A percentile compares a stretch with the other conserved stretches of the same genome.
These are phyloP conservation scores for Castanea crenata DNA, from an alignment of 306 rosid genomes.

Conservation along the genomic window DNA sequence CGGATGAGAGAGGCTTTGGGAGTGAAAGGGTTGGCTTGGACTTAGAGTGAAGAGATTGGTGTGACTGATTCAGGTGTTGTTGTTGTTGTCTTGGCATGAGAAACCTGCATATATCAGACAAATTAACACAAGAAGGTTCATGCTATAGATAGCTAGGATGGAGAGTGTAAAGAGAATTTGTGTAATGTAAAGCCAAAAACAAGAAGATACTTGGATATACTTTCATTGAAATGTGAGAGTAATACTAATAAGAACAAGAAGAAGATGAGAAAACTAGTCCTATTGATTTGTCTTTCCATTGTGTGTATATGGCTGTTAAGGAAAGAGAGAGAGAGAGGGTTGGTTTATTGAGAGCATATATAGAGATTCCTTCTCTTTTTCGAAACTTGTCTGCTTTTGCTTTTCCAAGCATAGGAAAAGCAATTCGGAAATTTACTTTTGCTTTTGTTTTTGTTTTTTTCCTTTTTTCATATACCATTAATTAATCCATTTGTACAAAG, in stretches of 20 bases:
- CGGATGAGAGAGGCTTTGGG: constrained; percentile 70
- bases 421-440: background rate
- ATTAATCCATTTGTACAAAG: too few relatives aligned
- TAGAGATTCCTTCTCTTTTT: background rate
- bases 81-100: constrained; percentile 4
- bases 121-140: background rate
- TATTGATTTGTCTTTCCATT: background rate
- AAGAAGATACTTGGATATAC: background rate
- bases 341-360: too few relatives aligned
- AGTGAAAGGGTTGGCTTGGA: constrained; percentile 56
- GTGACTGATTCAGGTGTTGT: background rate
- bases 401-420: background rate
- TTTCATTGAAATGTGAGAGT: constrained; percentile 56
- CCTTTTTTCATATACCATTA: background rate
- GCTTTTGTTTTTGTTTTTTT: background rate
- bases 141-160: background rate
- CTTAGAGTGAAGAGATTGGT: background rate
- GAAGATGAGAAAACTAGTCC: constrained; percentile 35
- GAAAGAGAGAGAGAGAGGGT: background rate
- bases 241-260: constrained; percentile 30
- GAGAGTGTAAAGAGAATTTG: background rate
- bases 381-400: background rate
- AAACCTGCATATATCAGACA: constrained; percentile 42
- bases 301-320: background rate
- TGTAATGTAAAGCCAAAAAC: too few relatives aligned